A percentile compares a stretch with the other conserved stretches of the same genome.
These are phyloP conservation scores for Dichotomocladium elegans DNA, from an alignment of 371 early-diverging fungal genomes.

Conservation along the genomic window DNA sequence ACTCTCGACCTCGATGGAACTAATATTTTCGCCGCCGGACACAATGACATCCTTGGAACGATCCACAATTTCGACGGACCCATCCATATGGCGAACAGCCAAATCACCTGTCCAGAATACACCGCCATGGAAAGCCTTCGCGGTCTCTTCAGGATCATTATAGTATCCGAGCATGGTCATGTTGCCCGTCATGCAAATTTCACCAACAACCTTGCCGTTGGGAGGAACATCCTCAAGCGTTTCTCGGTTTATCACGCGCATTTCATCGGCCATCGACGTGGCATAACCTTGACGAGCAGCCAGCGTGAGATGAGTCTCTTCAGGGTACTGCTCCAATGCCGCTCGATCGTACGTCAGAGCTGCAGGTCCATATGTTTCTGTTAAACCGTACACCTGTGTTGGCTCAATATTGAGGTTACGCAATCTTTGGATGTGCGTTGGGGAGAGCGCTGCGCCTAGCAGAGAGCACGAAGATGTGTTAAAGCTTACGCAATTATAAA, in stretches of 20 bases:
- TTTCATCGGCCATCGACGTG: slow-evolving; percentile 53
- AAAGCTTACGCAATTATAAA: not conserved
- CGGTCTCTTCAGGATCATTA: slow-evolving; percentile 57
- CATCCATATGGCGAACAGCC: slow-evolving; percentile 64
- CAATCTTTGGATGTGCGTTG: slow-evolving; percentile 51
- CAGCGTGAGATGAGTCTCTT: slow-evolving; percentile 37
- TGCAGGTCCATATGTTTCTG: slow-evolving; percentile 61
- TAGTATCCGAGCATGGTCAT: slow-evolving; percentile 57
- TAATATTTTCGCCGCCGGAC: slow-evolving; percentile 74
- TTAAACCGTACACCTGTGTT: slow-evolving; percentile 68
- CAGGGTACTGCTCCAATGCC: slow-evolving; percentile 20
- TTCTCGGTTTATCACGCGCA: slow-evolving; percentile 48
- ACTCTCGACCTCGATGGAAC: slow-evolving; percentile 66
- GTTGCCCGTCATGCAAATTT: slow-evolving; percentile 65
- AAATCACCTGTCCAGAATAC: slow-evolving; percentile 72
- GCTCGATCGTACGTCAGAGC: slow-evolving; percentile 36
- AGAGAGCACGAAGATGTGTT: not conserved
- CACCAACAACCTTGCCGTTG: slow-evolving; percentile 59
- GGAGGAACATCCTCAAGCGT: slow-evolving; percentile 50
- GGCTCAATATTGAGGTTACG: slow-evolving; percentile 50
- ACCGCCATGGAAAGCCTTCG: slow-evolving; percentile 56
- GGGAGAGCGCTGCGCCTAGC: slow-evolving; percentile 54
- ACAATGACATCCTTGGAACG: slow-evolving; percentile 70
- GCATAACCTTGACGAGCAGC: slow-evolving; percentile 59
- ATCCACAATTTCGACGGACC: slow-evolving; percentile 63